These are phyloP conservation scores for Suillus tomentosus DNA, from an alignment of 768 basidiomycete species.

Conservation along the genomic window DNA sequence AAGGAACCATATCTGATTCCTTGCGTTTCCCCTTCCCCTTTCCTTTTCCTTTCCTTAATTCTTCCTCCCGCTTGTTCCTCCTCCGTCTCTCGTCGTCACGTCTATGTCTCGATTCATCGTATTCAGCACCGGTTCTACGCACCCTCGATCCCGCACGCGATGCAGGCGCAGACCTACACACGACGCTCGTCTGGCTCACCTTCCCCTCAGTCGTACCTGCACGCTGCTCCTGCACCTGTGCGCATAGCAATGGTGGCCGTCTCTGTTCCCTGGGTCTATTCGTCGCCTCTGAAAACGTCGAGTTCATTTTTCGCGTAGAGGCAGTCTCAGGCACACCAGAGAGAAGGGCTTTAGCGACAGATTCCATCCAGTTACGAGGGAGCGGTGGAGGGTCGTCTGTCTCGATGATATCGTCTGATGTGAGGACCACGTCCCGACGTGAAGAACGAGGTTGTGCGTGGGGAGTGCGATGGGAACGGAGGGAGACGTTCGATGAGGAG, in stretches of 20 bases:
- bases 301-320: slow-evolving; percentile 27
- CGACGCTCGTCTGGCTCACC: slow-evolving; percentile 56
- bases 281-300: slow-evolving; percentile 28
- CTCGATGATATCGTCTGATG: slow-evolving; percentile 32
- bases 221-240: slow-evolving; percentile 35
- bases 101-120: slow-evolving; percentile 18
- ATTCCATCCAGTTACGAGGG: slow-evolving; percentile 70
- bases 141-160: slow-evolving; percentile 58
- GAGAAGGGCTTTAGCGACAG: slow-evolving; percentile 66
- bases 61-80: slow-evolving; percentile 18
- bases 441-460: slow-evolving; percentile 25
- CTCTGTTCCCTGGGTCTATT: slow-evolving; percentile 23
- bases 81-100: slow-evolving; percentile 26
- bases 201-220: slow-evolving; percentile 30
- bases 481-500: slow-evolving; percentile 31
- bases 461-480: slow-evolving; percentile 40
- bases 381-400: slow-evolving; percentile 48
- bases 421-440: slow-evolving; percentile 32
- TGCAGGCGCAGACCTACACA: slow-evolving; percentile 70
- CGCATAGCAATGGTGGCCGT: slow-evolving; percentile 35
- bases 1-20: slow-evolving; percentile 50
- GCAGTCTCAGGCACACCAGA: slow-evolving; percentile 39
- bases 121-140: slow-evolving; percentile 28
- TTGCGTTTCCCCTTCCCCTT: slow-evolving; percentile 33
- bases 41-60: slow-evolving; percentile 22